These are phyloP conservation scores for Sporothrix brunneoviolacea DNA, from an alignment of 2,329 filamentous ascomycete genomes.

Conservation along the genomic window DNA sequence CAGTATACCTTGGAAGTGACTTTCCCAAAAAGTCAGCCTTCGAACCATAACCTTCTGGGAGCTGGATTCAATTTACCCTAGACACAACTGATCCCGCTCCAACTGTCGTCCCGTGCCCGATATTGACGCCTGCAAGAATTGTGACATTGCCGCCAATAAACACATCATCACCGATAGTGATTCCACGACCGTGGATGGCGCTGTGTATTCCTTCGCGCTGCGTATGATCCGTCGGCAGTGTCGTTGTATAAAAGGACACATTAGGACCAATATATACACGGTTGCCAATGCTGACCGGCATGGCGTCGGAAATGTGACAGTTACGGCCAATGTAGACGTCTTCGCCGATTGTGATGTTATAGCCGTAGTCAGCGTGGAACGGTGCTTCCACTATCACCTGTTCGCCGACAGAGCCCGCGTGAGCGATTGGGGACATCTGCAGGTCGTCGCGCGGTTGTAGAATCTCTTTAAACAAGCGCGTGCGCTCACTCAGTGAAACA, in stretches of 20 bases:
- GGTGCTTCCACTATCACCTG: slow-evolving; percentile 76
- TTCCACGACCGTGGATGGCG: slow-evolving; percentile 60
- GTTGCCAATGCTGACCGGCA: slow-evolving; percentile 72
- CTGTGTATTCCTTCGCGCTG: slow-evolving; percentile 67
- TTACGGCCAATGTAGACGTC: slow-evolving; percentile 77
- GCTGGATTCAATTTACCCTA: slow-evolving; percentile 41
- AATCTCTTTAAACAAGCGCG: slow-evolving; percentile 65
- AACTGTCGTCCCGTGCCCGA: slow-evolving; percentile 72
- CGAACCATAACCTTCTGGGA: neutral
- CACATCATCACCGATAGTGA: slow-evolving; percentile 79
- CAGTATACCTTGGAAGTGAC: slow-evolving; percentile 18
- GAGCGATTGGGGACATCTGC: slow-evolving; percentile 48
- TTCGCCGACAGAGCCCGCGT: slow-evolving; percentile 61
- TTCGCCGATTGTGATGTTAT: slow-evolving; percentile 84
- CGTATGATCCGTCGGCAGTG: slow-evolving; percentile 65
- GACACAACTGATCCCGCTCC: slow-evolving; percentile 83
- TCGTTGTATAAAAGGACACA: slow-evolving; percentile 77
- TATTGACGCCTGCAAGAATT: slow-evolving; percentile 71
- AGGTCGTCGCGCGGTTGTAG: slow-evolving; percentile 55
- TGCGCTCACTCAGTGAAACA: slow-evolving; percentile 61
- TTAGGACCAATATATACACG: slow-evolving; percentile 73
- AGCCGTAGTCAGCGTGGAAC: slow-evolving; percentile 91
- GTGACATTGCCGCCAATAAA: slow-evolving; percentile 73
- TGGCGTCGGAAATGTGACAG: slow-evolving; percentile 83
- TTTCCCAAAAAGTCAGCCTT: slow-evolving; percentile 9